Base-by-base conservation (phyloP, 305 asterid species). In the Plantago lanceolata region DNA sequence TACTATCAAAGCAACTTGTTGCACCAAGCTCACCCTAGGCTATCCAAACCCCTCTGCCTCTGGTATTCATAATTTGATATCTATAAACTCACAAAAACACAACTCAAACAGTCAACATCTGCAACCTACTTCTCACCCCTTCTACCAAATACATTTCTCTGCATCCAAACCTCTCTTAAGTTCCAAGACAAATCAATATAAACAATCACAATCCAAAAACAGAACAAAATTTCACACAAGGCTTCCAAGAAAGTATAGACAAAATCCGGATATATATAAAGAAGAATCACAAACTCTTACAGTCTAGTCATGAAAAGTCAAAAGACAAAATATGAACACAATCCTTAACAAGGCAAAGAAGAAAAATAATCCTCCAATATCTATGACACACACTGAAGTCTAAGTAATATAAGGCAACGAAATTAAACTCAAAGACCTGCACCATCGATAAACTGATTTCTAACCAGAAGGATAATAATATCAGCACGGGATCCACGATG, bases 361-460 rank as follows among this genome's bases (percentile, higher is more conserved):
- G 58, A 55, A n/a, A 66, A 51, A 37, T 33, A 33, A 61, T 51
- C 68, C 54, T 47, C 49, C 57, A 68, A 49, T 57, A 59, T 68
- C 50, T 65, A 54, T 44, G 52, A 67, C 50, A 51, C 35, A 58
- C 63, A 40, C 18, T 19, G 40, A 51, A 47, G 21, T 15, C 35
- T 47, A 59, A 18, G 47, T 67, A 58, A 63, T 58, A 47, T 31
- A 70, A 48, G 37, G 48, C 37, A 49, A 55, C 48, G 68, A 40
- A 28, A 29, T 53, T 29, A 50, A 70, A 62, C 9, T 48, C 59
- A 15, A 37, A 49, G 53, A 45, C 35, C 7, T 28, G 66, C 31
- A 59, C 17, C 50, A 45, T n/a, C n/a, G n/a, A n/a, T 19, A 45
- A 13, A 68, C 19, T 31, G 52, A 61, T 33, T 28, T 17, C 52